phyloP scores from a whole-genome alignment of 2,329 filamentous ascomycete species.

The Pyrenophora teres region DNA sequence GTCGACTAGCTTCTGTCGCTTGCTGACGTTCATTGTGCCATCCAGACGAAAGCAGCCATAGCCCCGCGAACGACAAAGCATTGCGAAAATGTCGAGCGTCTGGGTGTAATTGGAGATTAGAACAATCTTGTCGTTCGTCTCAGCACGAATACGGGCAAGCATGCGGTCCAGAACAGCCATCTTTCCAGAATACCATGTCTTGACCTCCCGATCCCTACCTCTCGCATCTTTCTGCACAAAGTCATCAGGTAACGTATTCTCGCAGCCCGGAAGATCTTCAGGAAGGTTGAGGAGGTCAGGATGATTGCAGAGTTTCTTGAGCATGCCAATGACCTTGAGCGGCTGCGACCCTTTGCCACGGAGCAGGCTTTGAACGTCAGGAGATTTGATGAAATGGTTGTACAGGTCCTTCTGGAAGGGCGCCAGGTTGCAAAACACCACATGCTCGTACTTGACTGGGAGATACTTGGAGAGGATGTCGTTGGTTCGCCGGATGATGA shows the following conservation, averaged over 20 bases:
- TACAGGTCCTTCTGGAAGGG: constrained; percentile 93
- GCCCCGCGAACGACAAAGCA: constrained; percentile 78
- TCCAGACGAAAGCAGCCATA: constrained; percentile 91
- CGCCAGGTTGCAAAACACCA: constrained; percentile 94
- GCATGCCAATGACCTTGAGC: constrained; percentile 90
- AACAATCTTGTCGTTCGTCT: constrained; percentile 99
- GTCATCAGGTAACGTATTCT: constrained; percentile 79
- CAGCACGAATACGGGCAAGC: constrained; percentile 91
- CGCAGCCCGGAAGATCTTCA: constrained; percentile 84
- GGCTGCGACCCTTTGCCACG: constrained; percentile 95
- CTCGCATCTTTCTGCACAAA: constrained; percentile 86
- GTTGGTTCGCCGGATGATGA: constrained; percentile 97
- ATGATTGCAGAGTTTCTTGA: constrained; percentile 99
- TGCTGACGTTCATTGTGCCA: constrained; percentile 96
- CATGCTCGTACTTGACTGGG: constrained; percentile 98
- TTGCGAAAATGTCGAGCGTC: constrained; percentile 92
- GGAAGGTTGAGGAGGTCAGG: constrained; percentile 86
- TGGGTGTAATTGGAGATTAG: constrained; percentile 98
- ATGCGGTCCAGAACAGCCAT: constrained; percentile 98
- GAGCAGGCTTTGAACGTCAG: constrained; percentile 88
- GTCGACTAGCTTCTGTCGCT: constrained; percentile 95
- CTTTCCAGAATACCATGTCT: constrained; percentile 95
- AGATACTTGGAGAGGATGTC: constrained; percentile 97
- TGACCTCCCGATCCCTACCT: constrained; percentile 88
- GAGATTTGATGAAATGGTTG: constrained; percentile 95